Conservation (phyloP, 306 rosid species). For the Astragalus glycyphyllos region DNA sequence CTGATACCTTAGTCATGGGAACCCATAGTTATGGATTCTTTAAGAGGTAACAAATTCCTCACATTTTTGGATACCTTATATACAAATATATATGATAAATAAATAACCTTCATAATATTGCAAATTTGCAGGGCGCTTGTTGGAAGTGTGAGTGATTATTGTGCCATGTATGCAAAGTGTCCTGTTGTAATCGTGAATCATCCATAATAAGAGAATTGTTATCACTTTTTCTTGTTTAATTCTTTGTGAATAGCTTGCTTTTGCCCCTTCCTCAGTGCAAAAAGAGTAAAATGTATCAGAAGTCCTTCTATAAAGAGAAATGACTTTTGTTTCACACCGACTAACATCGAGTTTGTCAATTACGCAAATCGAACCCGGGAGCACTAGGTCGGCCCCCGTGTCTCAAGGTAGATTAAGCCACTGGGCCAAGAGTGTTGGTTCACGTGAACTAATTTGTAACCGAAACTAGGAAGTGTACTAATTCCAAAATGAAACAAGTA, state of each 20-base stretch:
- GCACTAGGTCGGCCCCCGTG: no score
- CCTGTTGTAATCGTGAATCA: slow-evolving; percentile 79
- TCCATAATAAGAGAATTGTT: slow-evolving; percentile 37
- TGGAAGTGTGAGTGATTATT: slow-evolving; percentile 85
- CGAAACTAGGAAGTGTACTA: no score
- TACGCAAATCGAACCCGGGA: no score
- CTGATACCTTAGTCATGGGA: slow-evolving; percentile 84
- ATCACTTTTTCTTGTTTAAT: neutral
- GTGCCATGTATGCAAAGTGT: slow-evolving; percentile 72
- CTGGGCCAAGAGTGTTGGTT: no score
- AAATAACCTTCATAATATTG: neutral
- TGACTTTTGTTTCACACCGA: neutral
- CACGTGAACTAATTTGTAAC: no score
- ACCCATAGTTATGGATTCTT: slow-evolving; percentile 83
- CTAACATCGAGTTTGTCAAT: no score
- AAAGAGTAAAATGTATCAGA: neutral
- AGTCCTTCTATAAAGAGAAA: neutral
- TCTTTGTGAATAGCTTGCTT: neutral
- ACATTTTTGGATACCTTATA: neutral
- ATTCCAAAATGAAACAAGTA: no score
- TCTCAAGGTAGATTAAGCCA: no score
- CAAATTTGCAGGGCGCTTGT: slow-evolving; percentile 62
- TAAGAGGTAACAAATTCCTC: slow-evolving; percentile 54
- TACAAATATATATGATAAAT: neutral
- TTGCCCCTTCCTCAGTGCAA: neutral